These are phyloP conservation scores for Sclerotinia nivalis DNA, from an alignment of 2,329 filamentous ascomycete species.

Conservation along the genomic window DNA sequence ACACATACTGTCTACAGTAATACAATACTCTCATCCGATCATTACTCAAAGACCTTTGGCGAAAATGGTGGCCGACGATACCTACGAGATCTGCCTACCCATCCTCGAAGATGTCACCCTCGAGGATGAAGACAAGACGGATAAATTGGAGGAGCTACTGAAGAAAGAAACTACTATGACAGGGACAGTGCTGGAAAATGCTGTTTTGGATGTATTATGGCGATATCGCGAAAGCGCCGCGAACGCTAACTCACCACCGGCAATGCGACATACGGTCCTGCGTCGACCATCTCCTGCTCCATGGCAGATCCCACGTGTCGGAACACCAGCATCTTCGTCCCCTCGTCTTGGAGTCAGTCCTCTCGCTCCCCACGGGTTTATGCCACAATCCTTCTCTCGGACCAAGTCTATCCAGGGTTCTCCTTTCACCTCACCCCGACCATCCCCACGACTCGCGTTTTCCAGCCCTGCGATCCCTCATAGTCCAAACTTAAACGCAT, in stretches of 20 bases:
- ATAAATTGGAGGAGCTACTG: conserved; percentile 84
- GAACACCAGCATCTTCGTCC: conserved; percentile 78
- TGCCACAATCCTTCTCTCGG: conserved; percentile 74
- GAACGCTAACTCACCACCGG: conserved; percentile 71
- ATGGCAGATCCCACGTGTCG: conserved; percentile 73
- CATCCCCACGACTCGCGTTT: conserved; percentile 86
- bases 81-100: conserved; percentile 88
- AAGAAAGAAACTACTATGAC: conserved; percentile 74
- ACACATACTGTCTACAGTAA: not conserved
- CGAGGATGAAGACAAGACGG: conserved; percentile 94
- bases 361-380: conserved; percentile 80
- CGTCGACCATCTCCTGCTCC: conserved; percentile 89
- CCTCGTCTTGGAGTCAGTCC: conserved; percentile 80
- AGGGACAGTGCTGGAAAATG: conserved; percentile 81
- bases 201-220: conserved; percentile 88
- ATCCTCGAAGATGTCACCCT: conserved; percentile 79
- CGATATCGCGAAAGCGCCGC: conserved; percentile 70
- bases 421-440: conserved; percentile 90
- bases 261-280: conserved; percentile 84
- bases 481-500: conserved; percentile 90
- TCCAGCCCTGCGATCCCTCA: conserved; percentile 90
- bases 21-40: conserved; percentile 19
- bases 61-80: conserved; percentile 84
- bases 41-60: conserved; percentile 4
- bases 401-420: conserved; percentile 79